These are phyloP conservation scores for Phylloporus sp. DNA, from an alignment of 768 basidiomycete species.

Conservation along the genomic window DNA sequence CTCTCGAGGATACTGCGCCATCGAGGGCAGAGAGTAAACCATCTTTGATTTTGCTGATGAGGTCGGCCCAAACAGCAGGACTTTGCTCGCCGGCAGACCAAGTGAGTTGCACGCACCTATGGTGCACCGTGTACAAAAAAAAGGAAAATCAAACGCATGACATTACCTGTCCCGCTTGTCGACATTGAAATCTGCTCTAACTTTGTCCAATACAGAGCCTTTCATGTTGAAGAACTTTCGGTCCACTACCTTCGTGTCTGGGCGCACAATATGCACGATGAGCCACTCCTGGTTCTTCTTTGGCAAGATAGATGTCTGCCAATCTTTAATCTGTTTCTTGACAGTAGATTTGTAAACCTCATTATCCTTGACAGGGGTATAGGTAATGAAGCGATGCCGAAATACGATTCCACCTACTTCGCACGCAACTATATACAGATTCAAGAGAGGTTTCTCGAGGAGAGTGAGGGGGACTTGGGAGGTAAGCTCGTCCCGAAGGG, in stretches of 20 bases:
- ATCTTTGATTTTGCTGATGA: conserved; percentile 87
- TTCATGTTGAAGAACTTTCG: conserved; percentile 81
- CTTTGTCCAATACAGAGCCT: conserved; percentile 81
- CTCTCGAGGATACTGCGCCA: conserved; percentile 65
- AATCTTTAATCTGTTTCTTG: conserved; percentile 89
- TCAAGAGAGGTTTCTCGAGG: conserved; percentile 82
- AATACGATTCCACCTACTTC: conserved; percentile 55
- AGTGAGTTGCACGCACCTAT: conserved; percentile 77
- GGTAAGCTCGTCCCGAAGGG: conserved; percentile 65
- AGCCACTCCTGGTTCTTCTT: conserved; percentile 92
- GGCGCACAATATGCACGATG: conserved; percentile 79
- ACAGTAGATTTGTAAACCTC: conserved; percentile 75
- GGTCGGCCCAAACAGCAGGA: conserved; percentile 82
- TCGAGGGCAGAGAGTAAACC: conserved; percentile 85
- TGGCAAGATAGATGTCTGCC: conserved; percentile 64
- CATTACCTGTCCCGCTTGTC: conserved; percentile 77
- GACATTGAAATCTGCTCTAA: conserved; percentile 86
- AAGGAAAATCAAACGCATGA: conserved; percentile 2
- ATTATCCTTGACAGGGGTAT: conserved; percentile 40
- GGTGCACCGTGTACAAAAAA: conserved; percentile 14
- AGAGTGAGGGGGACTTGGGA: conserved; percentile 75
- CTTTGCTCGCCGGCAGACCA: conserved; percentile 72
- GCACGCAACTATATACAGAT: conserved; percentile 82
- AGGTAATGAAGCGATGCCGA: conserved; percentile 6
- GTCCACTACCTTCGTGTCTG: conserved; percentile 56